Evolutionary conservation across 192 early-diverging fungal genomes (phyloP), one percentile per base, ranked within the genome.

Genomic region (Rhizophagus prolifer): DNA sequence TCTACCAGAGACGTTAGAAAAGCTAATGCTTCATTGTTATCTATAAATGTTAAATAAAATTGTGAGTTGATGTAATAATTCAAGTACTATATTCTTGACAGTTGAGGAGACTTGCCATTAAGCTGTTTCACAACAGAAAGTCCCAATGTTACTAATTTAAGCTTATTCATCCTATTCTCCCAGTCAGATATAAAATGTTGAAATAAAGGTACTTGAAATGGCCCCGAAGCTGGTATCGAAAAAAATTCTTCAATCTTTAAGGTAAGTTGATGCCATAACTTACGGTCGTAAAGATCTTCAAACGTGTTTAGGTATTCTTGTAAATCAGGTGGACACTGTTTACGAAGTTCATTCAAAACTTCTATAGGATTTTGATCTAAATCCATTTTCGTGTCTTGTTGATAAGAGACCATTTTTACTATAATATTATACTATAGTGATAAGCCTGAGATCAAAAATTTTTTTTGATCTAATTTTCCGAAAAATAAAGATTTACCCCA

Each of bases 221-320:
- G 84, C 66, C 87, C 89, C 9, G 97, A 92, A 31, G 88, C 87
- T 28, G 95, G 94, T 23, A 90, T 82, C 75, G 86, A 88, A 75
- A 95, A 86, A 78, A 97, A 97, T 64, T 89, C 88, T 59, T 94
- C 86, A 2, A 98, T 86, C 44, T 85, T 85, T 50, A 91, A 63
- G 30, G 97, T 98, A 68, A 99, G 87, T 82, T 99, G 98, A 81
- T 99, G 98, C 96, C 96, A 99, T 71, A 99, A 95, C 96, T 98
- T 99, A 79, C 90, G 85, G 83, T 98, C 98, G 80, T 98, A 96
- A 26, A 96, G 86, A 64, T 95, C 94, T 72, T 95, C 95, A 85
- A 98, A 98, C 36, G 88, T 87, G 60, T 82, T 80, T 84, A 93
- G 97, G 82, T 90, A 93, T 58, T 91, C 86, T 59, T 91, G 87